phyloP scores from a whole-genome alignment of 2,329 filamentous ascomycete genomes.

The Nigrospora oryzae region DNA sequence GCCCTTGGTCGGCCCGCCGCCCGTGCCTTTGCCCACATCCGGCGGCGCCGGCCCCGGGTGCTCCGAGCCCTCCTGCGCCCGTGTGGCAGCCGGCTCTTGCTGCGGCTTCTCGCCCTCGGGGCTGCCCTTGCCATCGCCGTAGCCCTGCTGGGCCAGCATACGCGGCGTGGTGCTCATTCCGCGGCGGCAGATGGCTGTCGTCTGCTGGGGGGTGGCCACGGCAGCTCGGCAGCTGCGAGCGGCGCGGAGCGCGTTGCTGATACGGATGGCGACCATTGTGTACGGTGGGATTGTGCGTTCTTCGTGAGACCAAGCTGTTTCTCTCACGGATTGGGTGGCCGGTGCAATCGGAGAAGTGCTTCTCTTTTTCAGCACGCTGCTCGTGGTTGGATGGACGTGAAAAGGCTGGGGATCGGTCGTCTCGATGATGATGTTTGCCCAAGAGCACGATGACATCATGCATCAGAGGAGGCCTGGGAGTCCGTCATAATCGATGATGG shows the following conservation, averaged over 20 bases:
- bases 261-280: slow-evolving; percentile 18
- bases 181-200: slow-evolving; percentile 3
- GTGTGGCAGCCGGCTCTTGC: slow-evolving; percentile 21
- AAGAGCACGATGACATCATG: too few species aligned
- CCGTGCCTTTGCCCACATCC: slow-evolving; percentile 27
- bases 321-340: not conserved
- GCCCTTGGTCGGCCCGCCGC: slow-evolving; percentile 25
- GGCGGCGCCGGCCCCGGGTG: slow-evolving; percentile 33
- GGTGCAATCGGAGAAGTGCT: too few species aligned
- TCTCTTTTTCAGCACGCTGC: too few species aligned
- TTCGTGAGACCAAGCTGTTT: not conserved
- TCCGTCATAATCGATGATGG: not conserved
- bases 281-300: not conserved
- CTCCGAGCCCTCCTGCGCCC: slow-evolving; percentile 24
- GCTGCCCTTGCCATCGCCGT: slow-evolving; percentile 30
- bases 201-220: slow-evolving; percentile 4
- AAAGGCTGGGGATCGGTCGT: too few species aligned
- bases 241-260: slow-evolving; percentile 13
- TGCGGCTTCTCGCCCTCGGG: slow-evolving; percentile 26
- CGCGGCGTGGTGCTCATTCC: slow-evolving; percentile 12
- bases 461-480: too few species aligned
- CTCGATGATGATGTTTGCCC: too few species aligned
- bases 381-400: too few species aligned
- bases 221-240: slow-evolving; percentile 11
- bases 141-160: slow-evolving; percentile 20